Base-by-base conservation (phyloP, 345 rosid genomes). In the Viola odorata region DNA sequence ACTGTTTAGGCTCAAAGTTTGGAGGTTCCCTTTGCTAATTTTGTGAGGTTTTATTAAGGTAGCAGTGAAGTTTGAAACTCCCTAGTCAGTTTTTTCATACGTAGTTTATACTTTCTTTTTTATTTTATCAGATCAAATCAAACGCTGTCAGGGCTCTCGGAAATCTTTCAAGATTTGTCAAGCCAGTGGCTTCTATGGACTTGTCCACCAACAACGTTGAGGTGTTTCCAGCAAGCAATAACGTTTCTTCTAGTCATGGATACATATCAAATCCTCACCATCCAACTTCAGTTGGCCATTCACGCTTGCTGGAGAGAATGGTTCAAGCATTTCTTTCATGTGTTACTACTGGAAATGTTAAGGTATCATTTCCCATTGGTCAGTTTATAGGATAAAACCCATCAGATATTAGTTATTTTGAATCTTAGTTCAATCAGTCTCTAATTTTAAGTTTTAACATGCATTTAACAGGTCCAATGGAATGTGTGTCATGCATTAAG, bases 141-240 rank as follows among this genome's bases (percentile, higher is more conserved):
- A 88, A 91, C 83, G 95, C 95, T 69, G 98, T 88, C 59, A 84
- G 97, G 70, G 88, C 91, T 75, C 91, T 88, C 56, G 98, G 96
- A 54, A 88, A 78, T 80, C 88, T 88, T 66, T 81, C 95, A 54
- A 78, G 87, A 75, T 75, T 81, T 81, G 72, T 77, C 49, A 70
- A 69, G 63, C 69, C 69, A 17, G 55, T 52, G 42, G 68, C 60
- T 45, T 53, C 47, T 60, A 53, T 53, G 6, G 59, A 65, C 51
- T 70, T 57, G 53, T 76, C 71, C 55, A 57, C 36, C 13, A 32
- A 61, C 55, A 32, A 57, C 23, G n/a, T n/a, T n/a, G 51, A 16
- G 37, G 50, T 55, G 56, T 50, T 62, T 52, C 51, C 72, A 62
- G 54, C 57, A 41, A 67, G 74, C 17, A 44, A 65, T 57, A 40